phyloP scores from a whole-genome alignment of 495 filamentous ascomycete species.

The Trypethelium eluteriae region DNA sequence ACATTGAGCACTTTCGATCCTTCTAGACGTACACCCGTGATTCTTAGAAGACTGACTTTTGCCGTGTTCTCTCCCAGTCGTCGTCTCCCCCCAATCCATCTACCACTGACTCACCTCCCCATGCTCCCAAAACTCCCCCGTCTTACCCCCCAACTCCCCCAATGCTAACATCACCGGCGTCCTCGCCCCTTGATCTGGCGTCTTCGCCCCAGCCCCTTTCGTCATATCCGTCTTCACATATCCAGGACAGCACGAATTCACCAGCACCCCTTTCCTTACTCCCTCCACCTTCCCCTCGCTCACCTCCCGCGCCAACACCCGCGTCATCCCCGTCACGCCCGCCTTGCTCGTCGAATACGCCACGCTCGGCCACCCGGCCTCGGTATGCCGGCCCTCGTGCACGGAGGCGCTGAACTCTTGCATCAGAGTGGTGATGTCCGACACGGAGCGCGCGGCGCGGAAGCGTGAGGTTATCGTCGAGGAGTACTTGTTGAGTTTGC shows the following conservation, averaged over 20 bases:
- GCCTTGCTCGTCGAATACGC: conserved; percentile 44
- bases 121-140: conserved; percentile 42
- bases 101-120: conserved; percentile 41
- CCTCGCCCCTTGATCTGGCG: conserved; percentile 43
- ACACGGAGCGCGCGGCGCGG: conserved; percentile 31
- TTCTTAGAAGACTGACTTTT: not conserved
- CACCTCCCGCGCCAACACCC: conserved; percentile 36
- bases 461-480: conserved; percentile 32
- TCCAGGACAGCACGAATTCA: conserved; percentile 50
- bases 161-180: conserved; percentile 49
- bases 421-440: conserved; percentile 40
- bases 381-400: conserved; percentile 34
- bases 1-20: not conserved
- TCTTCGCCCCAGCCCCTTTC: conserved; percentile 39
- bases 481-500: conserved; percentile 40
- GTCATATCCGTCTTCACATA: conserved; percentile 47
- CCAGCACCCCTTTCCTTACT: conserved; percentile 31
- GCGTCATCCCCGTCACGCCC: conserved; percentile 41
- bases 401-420: conserved; percentile 39
- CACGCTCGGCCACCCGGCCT: conserved; percentile 42
- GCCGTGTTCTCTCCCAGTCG: not conserved
- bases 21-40: no score
- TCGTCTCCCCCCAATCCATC: no score
- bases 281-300: conserved; percentile 13
- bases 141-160: conserved; percentile 38